Evolutionary conservation across 352 stramenopile species (phyloP).

Genomic region (Pythium plurisporium): DNA sequence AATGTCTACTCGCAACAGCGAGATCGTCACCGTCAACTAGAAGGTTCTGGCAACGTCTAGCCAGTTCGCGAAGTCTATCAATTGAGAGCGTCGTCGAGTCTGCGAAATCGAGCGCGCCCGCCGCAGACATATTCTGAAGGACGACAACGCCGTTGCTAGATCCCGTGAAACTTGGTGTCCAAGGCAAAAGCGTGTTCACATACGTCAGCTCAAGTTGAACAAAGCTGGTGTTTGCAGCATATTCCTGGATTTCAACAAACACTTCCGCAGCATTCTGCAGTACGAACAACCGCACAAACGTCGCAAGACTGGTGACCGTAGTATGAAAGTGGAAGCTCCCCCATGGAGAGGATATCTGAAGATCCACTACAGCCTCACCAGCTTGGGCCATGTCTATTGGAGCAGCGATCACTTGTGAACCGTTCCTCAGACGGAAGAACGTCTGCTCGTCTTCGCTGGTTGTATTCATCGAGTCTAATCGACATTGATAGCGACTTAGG

Average conservation of each 20-base stretch:
- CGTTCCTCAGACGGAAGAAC: slow-evolving; percentile 5
- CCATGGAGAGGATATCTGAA: neutral
- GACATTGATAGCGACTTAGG: neutral
- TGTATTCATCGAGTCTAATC: neutral
- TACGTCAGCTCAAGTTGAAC: slow-evolving; percentile 16
- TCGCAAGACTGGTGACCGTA: neutral
- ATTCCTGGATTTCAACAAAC: neutral
- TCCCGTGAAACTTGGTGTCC: slow-evolving; percentile 1
- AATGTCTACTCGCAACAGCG: neutral
- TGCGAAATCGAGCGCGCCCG: slow-evolving; percentile 3
- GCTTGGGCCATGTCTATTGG: neutral
- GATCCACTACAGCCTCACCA: neutral
- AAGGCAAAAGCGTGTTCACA: slow-evolving; percentile 1
- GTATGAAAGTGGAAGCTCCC: slow-evolving; percentile 8
- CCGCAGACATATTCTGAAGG: neutral
- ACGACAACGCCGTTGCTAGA: neutral
- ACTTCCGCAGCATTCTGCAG: slow-evolving; percentile 21
- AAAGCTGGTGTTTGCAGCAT: neutral
- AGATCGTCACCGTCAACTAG: neutral
- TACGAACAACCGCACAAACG: slow-evolving; percentile 25
- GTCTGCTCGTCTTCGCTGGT: neutral
- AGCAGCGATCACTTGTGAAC: slow-evolving; percentile 3
- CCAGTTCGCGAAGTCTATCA: neutral
- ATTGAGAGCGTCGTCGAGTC: slow-evolving; percentile 5
- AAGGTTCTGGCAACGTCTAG: neutral